Evolutionary conservation across 495 filamentous ascomycete genomes (phyloP).

Genomic region (Lentithecium fluviatile): DNA sequence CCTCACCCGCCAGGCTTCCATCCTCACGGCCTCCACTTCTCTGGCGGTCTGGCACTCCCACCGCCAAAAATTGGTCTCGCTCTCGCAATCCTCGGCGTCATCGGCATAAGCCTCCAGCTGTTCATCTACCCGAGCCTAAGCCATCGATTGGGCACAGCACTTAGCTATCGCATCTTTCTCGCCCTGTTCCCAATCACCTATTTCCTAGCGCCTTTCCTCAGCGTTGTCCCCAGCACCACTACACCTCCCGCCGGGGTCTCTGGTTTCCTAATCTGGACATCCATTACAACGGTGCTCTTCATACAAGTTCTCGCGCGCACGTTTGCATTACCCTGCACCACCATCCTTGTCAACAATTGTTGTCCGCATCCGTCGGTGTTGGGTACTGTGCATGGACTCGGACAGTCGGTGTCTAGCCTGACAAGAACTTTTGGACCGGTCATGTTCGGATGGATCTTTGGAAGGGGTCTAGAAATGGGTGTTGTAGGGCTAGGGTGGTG

Average conservation of each 20-base stretch:
- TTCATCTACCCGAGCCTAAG: conserved; percentile 67
- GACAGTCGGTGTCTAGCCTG: conserved; percentile 60
- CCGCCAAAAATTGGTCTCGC: conserved; percentile 67
- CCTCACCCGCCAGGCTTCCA: conserved; percentile 39
- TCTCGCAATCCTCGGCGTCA: conserved; percentile 66
- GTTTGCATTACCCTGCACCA: conserved; percentile 65
- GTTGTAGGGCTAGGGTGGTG: conserved; percentile 72
- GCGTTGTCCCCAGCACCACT: conserved; percentile 51
- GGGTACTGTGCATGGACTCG: conserved; percentile 69
- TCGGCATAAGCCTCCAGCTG: conserved; percentile 68
- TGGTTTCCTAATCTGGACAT: conserved; percentile 59
- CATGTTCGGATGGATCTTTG: conserved; percentile 63
- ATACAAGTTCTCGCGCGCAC: conserved; percentile 71
- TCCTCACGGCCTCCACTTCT: conserved; percentile 59
- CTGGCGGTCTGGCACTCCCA: conserved; percentile 69
- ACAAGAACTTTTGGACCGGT: conserved; percentile 66
- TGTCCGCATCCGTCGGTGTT: conserved; percentile 61
- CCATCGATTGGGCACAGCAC: conserved; percentile 59
- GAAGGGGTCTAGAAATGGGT: conserved; percentile 62
- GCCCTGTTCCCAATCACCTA: conserved; percentile 68
- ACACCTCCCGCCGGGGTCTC: conserved; percentile 50
- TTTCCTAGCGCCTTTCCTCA: conserved; percentile 64
- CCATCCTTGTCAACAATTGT: conserved; percentile 69
- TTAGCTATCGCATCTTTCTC: conserved; percentile 58
- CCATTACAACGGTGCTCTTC: conserved; percentile 61